Percentiles rank a stretch among this genome's conserved stretches.
phyloP scores from a whole-genome alignment of 2,329 filamentous ascomycete genomes.

The Aspergillus sp. region DNA sequence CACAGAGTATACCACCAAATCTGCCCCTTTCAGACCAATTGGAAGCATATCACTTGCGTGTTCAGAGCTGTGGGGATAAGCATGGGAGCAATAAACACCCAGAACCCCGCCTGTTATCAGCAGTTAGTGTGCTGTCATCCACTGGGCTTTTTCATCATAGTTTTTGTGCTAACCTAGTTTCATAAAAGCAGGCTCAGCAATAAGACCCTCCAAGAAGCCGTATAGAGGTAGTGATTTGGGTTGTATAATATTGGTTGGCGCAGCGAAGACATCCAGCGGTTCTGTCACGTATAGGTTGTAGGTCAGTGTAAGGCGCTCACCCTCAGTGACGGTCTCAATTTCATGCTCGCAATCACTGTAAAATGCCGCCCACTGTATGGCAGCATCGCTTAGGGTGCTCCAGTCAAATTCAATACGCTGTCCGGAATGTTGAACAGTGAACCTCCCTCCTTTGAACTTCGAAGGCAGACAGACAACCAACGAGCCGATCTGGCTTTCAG shows the following conservation, averaged over 20 bases:
- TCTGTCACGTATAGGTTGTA: conserved; percentile 57
- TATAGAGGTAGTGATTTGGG: conserved; percentile 39
- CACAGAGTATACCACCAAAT: conserved; percentile 44
- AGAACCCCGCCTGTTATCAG: conserved; percentile 42
- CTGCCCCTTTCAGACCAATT: conserved; percentile 47
- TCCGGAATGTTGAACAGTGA: conserved; percentile 35
- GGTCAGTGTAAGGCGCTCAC: conserved; percentile 58
- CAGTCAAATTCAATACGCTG: conserved; percentile 29
- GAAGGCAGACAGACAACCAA: conserved; percentile 54
- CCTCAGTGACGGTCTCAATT: conserved; percentile 47
- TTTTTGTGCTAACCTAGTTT: conserved; percentile 26
- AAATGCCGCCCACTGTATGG: conserved; percentile 39
- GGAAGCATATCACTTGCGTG: conserved; percentile 28
- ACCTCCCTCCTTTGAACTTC: conserved; percentile 31
- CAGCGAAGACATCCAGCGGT: conserved; percentile 27
- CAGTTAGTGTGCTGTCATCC: background rate
- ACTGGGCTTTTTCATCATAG: background rate
- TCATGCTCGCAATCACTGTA: conserved; percentile 41
- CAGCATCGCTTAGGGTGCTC: conserved; percentile 18
- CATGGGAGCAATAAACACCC: conserved; percentile 49
- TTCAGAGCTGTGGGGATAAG: conserved; percentile 46
- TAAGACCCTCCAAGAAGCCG: conserved; percentile 28
- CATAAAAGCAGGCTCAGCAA: conserved; percentile 39
- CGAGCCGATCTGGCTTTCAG: conserved; percentile 51
- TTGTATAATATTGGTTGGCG: conserved; percentile 26